Base-by-base conservation (phyloP, 2,329 filamentous ascomycete genomes). In the Sordariomycetes sp. region DNA sequence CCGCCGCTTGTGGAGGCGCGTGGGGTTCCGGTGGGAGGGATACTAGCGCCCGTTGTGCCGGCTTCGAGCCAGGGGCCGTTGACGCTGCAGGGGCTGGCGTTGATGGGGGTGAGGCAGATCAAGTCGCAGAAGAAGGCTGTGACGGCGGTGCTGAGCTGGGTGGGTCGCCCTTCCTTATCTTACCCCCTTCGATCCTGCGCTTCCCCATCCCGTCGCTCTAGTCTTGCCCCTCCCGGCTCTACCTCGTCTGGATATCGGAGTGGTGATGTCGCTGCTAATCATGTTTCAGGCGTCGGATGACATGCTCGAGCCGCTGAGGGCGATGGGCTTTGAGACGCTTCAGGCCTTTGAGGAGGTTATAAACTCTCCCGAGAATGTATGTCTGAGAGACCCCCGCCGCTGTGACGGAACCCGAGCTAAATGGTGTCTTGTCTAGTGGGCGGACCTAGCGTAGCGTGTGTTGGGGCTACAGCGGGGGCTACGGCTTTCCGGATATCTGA, bases 281-380 rank as follows among this genome's bases (percentile, higher is more conserved):
- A 24, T n/a, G 50, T 62, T n/a, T n/a, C n/a, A 88, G 85, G 84
- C 86, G 34, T 68, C 73, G 60, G 87, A 90, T 65, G 86, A 87
- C 56, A 81, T 83, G 53, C 82, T 83, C 61, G 89, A 94, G 67
- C 82, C 85, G 39, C 73, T 95, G 59, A 76, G 84, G 57, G 82
- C 82, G 0, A 89, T 95, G 86, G 89, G 89, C 1, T 95, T 95
- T 65, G 82, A 83, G 61, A 80, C 88, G 52, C 72, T 90, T 61
- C 86, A 92, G 70, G 85, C 79, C 48, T 95, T 90, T 68, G 89
- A 95, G 64, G 88, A 95, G 68, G 80, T 94, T 56, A 87, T 84
- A 59, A 80, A 78, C 61, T 82, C 86, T 22, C 72, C 73, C 2
- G 78, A 80, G 20, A 75, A 72, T 65, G 77, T 80, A 59, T 69